Percentiles rank a stretch among this genome's conserved stretches.
phyloP scores from a whole-genome alignment of 208 protist genomes.

The Trypanosoma platydactyli region DNA sequence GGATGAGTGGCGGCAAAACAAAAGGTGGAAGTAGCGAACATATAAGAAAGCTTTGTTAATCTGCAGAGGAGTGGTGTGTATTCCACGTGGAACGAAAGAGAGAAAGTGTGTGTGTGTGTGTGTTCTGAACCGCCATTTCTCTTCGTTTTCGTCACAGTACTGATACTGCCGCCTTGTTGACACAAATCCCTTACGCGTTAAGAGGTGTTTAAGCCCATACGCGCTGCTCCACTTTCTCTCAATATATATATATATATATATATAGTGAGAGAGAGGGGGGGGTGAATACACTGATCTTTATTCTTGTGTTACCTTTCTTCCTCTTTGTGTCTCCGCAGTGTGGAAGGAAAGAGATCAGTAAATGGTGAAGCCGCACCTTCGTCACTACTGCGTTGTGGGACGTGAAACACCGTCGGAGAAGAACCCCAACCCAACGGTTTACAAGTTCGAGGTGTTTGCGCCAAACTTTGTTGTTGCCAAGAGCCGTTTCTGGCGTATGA shows the following conservation, averaged over 20 bases:
- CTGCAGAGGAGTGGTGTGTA: too few relatives aligned
- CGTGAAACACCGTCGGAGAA: slow-evolving; percentile 90
- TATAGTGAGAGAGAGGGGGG: too few relatives aligned
- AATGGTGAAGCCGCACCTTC: slow-evolving; percentile 89
- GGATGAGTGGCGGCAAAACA: not conserved
- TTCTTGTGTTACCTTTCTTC: slow-evolving; percentile 14
- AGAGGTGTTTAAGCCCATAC: too few relatives aligned
- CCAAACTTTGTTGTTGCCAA: slow-evolving; percentile 98
- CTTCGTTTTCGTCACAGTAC: too few relatives aligned
- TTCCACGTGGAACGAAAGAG: too few relatives aligned
- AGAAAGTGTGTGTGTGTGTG: too few relatives aligned
- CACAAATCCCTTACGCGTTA: too few relatives aligned
- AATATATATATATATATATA: too few relatives aligned
- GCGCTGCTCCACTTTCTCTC: too few relatives aligned
- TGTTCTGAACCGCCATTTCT: too few relatives aligned
- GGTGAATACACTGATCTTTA: not conserved
- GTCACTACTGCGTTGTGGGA: slow-evolving; percentile 90
- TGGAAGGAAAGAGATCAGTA: slow-evolving; percentile 18
- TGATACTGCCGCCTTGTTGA: too few relatives aligned
- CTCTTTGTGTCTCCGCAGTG: not conserved
- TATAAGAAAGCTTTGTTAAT: too few relatives aligned
- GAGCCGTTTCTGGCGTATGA: slow-evolving; percentile 99
- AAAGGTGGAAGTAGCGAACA: not conserved
- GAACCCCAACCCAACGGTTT: slow-evolving; percentile 72
- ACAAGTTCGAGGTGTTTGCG: slow-evolving; percentile 99